Evolutionary conservation across 768 basidiomycete genomes (phyloP).

Genomic region (Clitopilus hobsonii): DNA sequence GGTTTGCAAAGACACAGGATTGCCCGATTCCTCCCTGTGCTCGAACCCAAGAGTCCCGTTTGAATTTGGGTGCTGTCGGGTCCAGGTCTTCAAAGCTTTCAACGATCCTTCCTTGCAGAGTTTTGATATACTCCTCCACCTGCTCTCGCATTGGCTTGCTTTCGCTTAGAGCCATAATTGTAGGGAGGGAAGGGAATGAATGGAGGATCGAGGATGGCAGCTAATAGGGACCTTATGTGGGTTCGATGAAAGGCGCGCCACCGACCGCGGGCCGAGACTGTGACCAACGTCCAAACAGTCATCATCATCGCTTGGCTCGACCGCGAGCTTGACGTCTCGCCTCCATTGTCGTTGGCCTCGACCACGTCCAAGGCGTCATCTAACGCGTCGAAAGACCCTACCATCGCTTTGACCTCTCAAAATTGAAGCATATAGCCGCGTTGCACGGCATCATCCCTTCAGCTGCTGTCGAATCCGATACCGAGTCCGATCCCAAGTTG

Average conservation of each 20-base stretch:
- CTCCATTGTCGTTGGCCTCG: background rate
- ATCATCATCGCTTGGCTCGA: background rate
- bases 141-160: slow-evolving; percentile 63
- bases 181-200: background rate
- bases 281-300: background rate
- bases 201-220: background rate
- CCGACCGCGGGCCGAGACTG: background rate
- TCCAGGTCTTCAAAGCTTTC: slow-evolving; percentile 75
- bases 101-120: slow-evolving; percentile 80
- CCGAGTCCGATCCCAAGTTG: background rate
- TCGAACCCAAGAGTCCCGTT: slow-evolving; percentile 77
- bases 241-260: background rate
- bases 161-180: background rate
- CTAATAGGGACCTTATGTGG: background rate
- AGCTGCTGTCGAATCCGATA: background rate
- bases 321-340: background rate
- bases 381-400: no score
- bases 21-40: slow-evolving; percentile 70
- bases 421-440: background rate
- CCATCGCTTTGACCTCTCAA: no score
- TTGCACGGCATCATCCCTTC: background rate
- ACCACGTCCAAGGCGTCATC: background rate
- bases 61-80: slow-evolving; percentile 63
- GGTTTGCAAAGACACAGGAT: slow-evolving; percentile 75
- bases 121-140: slow-evolving; percentile 71